Conservation (phyloP, 75 land plant species). For the Cupressus sempervirens region DNA sequence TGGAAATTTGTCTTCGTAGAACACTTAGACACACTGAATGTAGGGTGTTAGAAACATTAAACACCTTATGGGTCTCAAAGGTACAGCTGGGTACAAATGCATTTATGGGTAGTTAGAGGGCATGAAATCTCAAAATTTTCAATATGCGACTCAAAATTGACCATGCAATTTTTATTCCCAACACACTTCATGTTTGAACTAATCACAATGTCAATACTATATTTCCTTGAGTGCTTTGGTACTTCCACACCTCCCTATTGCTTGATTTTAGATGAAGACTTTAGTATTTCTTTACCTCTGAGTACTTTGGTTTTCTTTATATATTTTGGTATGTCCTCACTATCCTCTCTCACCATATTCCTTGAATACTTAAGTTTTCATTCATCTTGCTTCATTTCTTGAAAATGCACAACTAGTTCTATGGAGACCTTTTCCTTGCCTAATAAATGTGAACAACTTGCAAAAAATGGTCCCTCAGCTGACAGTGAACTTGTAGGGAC, state of each 20-base stretch:
- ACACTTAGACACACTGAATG: no score
- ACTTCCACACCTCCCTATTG: background rate
- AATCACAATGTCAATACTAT: background rate
- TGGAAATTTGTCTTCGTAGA: no score
- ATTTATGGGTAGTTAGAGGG: no score
- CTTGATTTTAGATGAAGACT: background rate
- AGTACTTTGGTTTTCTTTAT: background rate
- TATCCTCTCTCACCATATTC: background rate
- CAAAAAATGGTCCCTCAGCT: background rate
- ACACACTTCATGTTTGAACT: constrained; percentile 1
- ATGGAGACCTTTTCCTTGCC: background rate
- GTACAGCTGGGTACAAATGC: no score
- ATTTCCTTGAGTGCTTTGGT: background rate
- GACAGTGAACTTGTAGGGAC: background rate
- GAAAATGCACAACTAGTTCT: background rate
- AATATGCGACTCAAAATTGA: no score
- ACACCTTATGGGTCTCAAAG: no score
- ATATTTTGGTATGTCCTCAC: background rate
- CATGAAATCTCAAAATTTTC: no score
- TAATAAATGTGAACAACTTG: background rate
- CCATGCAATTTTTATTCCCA: no score
- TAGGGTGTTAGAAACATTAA: no score
- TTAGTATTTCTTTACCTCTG: background rate
- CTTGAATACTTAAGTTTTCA: background rate
- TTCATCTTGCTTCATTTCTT: background rate